These are phyloP conservation scores for Xylariaceae sp. DNA, from an alignment of 2,329 filamentous ascomycete species.

Conservation along the genomic window DNA sequence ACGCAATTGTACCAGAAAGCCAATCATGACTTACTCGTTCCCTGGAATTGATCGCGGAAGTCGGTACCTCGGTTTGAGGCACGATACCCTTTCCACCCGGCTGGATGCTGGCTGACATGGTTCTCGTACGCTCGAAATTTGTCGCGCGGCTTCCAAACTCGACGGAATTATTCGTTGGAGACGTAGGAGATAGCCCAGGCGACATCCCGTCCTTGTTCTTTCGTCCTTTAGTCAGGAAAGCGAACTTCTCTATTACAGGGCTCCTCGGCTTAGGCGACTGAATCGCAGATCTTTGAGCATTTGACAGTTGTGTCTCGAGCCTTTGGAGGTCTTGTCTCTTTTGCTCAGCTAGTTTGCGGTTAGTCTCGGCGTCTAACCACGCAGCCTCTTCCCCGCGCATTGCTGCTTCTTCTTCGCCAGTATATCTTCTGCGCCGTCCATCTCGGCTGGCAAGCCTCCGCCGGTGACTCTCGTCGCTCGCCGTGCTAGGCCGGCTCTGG, in stretches of 20 bases:
- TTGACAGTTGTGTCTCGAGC: slow-evolving; percentile 47
- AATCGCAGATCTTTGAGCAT: slow-evolving; percentile 33
- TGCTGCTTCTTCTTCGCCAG: slow-evolving; percentile 31
- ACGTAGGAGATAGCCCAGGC: slow-evolving; percentile 38
- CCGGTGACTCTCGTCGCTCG: slow-evolving; percentile 26
- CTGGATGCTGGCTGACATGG: slow-evolving; percentile 41
- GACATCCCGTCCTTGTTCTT: slow-evolving; percentile 43
- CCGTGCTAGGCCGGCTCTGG: slow-evolving; percentile 20
- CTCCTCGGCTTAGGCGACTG: slow-evolving; percentile 39
- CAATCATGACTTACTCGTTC: slow-evolving; percentile 65
- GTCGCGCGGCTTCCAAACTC: slow-evolving; percentile 32
- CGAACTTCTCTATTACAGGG: slow-evolving; percentile 52
- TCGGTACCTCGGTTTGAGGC: slow-evolving; percentile 70
- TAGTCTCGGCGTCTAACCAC: slow-evolving; percentile 50
- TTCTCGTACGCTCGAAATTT: slow-evolving; percentile 24
- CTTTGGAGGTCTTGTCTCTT: slow-evolving; percentile 52
- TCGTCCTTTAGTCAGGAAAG: slow-evolving; percentile 47
- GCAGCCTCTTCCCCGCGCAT: slow-evolving; percentile 44
- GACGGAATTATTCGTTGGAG: slow-evolving; percentile 36
- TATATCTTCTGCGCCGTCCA: slow-evolving; percentile 22
- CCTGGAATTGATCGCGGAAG: slow-evolving; percentile 78
- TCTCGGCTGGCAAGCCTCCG: slow-evolving; percentile 24
- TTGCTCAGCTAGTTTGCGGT: slow-evolving; percentile 53
- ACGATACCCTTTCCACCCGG: slow-evolving; percentile 50
- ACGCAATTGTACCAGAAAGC: slow-evolving; percentile 6